Evolutionary conservation across 1,284 basidiomycete species (phyloP).

Genomic region (Leccinum griseonigrum): DNA sequence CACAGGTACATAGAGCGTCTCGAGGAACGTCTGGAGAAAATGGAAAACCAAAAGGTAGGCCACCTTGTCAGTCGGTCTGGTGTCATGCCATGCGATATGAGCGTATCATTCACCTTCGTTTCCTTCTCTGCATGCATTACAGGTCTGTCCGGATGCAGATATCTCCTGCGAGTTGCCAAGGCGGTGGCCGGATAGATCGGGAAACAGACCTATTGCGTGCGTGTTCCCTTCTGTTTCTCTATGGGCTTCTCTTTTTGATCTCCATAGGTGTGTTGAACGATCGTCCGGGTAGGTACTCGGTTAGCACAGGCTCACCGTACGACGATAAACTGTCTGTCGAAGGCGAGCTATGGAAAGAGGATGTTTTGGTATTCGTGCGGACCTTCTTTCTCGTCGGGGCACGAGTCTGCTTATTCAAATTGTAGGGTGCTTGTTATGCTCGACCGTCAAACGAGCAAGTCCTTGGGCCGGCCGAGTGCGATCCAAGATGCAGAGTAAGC

Average conservation of each 20-base stretch:
- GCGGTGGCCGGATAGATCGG: no score
- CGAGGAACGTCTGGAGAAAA: no score
- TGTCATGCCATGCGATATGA: no score
- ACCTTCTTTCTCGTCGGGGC: background rate
- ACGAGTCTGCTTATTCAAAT: background rate
- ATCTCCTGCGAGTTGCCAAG: no score
- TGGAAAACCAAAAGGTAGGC: no score
- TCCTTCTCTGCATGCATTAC: no score
- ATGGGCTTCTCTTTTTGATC: conserved; percentile 16
- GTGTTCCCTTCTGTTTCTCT: conserved; percentile 17
- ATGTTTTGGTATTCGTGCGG: conserved; percentile 66
- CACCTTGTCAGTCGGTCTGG: no score
- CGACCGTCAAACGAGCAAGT: conserved; percentile 65
- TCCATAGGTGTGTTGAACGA: conserved; percentile 70
- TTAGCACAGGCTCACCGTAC: conserved; percentile 59
- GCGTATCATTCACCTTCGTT: no score
- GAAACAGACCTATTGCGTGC: conserved; percentile 43
- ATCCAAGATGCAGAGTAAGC: conserved; percentile 82
- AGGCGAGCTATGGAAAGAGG: conserved; percentile 70
- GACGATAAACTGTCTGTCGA: conserved; percentile 42
- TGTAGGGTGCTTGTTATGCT: conserved; percentile 61
- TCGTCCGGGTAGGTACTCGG: conserved; percentile 68
- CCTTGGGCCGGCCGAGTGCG: conserved; percentile 72
- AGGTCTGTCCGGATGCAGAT: no score
- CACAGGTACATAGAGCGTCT: no score